Conservation (phyloP, 441 rosid species). For the Capsella rubella region DNA sequence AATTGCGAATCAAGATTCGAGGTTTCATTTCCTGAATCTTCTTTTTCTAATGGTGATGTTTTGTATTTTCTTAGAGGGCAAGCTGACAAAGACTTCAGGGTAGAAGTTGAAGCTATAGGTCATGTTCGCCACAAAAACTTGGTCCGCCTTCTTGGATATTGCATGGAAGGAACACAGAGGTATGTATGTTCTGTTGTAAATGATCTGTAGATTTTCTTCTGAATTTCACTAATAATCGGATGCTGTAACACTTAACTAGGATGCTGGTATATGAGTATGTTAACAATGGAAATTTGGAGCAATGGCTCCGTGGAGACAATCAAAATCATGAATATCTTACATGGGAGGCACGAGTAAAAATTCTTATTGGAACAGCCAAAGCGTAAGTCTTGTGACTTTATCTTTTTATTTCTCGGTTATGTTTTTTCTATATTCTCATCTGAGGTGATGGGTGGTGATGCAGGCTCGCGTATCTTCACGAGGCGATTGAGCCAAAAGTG, state of each 20-base stretch:
- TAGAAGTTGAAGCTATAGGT: slow-evolving; percentile 87
- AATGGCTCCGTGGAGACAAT: slow-evolving; percentile 82
- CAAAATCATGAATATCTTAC: slow-evolving; percentile 67
- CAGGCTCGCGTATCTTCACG: slow-evolving; percentile 71
- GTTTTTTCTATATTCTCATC: not conserved
- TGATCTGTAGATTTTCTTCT: not conserved
- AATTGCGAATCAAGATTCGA: not conserved
- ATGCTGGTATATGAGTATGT: slow-evolving; percentile 48
- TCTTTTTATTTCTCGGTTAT: not conserved
- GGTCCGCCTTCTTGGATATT: slow-evolving; percentile 81
- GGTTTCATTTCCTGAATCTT: not conserved
- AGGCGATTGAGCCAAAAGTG: slow-evolving; percentile 66
- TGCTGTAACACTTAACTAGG: slow-evolving; percentile 15
- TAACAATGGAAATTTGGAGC: slow-evolving; percentile 59
- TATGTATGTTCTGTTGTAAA: slow-evolving; percentile 21
- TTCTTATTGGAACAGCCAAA: slow-evolving; percentile 73
- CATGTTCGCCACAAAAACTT: slow-evolving; percentile 81
- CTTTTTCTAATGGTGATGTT: slow-evolving; percentile 22
- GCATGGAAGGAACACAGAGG: slow-evolving; percentile 84
- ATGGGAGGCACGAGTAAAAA: slow-evolving; percentile 76
- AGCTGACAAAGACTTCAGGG: slow-evolving; percentile 82
- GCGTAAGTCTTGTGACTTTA: slow-evolving; percentile 53
- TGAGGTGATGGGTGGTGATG: slow-evolving; percentile 10
- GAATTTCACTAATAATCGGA: not conserved
- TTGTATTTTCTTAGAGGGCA: slow-evolving; percentile 57